Conservation (phyloP, 148 eudicot genomes). For the Limonium bicolor region DNA sequence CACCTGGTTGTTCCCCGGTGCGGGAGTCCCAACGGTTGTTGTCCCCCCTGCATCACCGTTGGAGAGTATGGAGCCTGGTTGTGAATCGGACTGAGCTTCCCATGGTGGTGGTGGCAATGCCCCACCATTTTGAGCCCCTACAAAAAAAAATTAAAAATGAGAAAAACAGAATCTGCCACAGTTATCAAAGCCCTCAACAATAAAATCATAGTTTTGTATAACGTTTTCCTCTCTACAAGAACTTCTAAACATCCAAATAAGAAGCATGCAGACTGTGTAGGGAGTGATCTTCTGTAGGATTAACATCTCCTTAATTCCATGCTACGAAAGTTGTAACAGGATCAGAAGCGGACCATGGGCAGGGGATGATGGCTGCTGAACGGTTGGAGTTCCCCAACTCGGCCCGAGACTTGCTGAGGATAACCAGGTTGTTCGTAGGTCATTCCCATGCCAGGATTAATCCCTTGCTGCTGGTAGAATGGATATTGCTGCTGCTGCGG, state of each 20-base stretch:
- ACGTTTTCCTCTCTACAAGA: too few relatives aligned
- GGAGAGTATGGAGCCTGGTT: conserved; percentile 32
- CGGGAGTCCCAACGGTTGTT: conserved; percentile 32
- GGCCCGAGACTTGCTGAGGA: conserved; percentile 24
- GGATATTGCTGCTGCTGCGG: conserved; percentile 30
- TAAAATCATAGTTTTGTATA: too few relatives aligned
- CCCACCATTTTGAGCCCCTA: conserved; percentile 46
- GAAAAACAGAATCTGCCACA: neutral
- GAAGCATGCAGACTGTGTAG: neutral
- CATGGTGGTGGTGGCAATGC: conserved; percentile 90
- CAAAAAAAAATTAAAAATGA: neutral
- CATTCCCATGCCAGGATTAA: conserved; percentile 22
- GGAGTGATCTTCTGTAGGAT: neutral
- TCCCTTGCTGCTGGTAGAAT: conserved; percentile 47
- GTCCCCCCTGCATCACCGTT: conserved; percentile 29
- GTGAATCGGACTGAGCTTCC: conserved; percentile 61
- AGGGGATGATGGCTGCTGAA: conserved; percentile 56
- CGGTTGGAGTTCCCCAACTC: conserved; percentile 58
- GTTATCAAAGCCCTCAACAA: too few relatives aligned
- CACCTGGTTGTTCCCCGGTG: conserved; percentile 26
- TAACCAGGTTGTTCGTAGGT: conserved; percentile 41
- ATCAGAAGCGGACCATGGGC: conserved; percentile 38
- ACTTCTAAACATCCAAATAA: neutral
- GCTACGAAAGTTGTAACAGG: conserved; percentile 1
- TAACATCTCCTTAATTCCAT: too few relatives aligned